Evolutionary conservation across 495 filamentous ascomycete genomes (phyloP), one percentile per base, ranked within the genome.

Genomic region (Xylaria longipes): DNA sequence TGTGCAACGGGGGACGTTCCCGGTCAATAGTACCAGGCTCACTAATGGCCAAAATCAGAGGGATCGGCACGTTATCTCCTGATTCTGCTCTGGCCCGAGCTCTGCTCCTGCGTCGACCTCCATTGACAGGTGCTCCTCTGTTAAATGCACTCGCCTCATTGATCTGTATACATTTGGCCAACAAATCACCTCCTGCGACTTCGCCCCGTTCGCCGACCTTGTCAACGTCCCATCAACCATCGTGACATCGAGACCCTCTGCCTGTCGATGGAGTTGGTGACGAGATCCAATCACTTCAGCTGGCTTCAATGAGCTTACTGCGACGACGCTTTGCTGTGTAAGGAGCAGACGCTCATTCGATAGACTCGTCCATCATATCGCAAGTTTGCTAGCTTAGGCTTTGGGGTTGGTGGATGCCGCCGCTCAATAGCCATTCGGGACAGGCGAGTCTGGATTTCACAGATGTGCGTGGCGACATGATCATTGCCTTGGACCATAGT

Each of bases 1-100:
- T 27, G 65, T 43, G 56, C 65, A 45, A 68, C 64, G 65, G 70
- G 70, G 56, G 54, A 52, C n/a, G 9, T 63, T 64, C 64, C 70
- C 70, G 64, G 70, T 72, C 64, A 60, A 72, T 72, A 72, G 70
- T 72, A 68, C 56, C 45, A 68, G 25, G 50, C 61, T 71, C 62
- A 50, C 62, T 71, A 66, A 71, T 65, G 61, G 52, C 60, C 61
- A 52, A 63, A 71, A 57, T 35, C 68, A 35, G 46, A 25, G 37
- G 29, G 69, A 71, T 71, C 60, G 60, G 46, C 60, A 65, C 17
- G 33, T 22, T 58, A 65, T 71, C 69, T 65, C 43, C 48, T 58
- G 48, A 71, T 65, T 41, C 60, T 35, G 8, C 31, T 48, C 31
- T 70, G 60, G 45, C 31, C 61, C 56, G 57, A 64, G 68, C 58